phyloP scores from a whole-genome alignment of 805 yeast genomes.

The Blastobotrys attinorum region DNA sequence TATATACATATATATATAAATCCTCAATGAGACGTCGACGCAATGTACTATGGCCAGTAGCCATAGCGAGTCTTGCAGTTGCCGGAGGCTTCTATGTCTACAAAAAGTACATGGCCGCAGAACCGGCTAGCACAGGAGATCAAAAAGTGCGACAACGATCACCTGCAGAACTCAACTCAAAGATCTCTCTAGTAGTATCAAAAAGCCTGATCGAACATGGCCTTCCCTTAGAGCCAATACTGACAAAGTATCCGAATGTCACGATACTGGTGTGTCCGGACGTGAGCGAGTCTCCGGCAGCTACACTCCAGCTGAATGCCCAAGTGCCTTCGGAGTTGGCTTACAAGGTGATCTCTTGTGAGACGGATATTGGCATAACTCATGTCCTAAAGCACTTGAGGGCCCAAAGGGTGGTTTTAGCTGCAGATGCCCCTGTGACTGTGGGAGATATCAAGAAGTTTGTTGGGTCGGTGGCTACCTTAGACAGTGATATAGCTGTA shows the following conservation, averaged over 20 bases:
- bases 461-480: slow-evolving; percentile 11
- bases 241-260: slow-evolving; percentile 17
- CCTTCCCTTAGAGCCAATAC: slow-evolving; percentile 14
- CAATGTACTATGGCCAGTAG: slow-evolving; percentile 4
- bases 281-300: slow-evolving; percentile 11
- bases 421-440: slow-evolving; percentile 13
- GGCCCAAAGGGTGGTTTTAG: slow-evolving; percentile 27
- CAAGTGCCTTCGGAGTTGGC: slow-evolving; percentile 19
- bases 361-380: slow-evolving; percentile 42
- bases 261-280: slow-evolving; percentile 33
- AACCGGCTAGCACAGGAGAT: too few relatives aligned
- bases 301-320: slow-evolving; percentile 12
- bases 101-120: slow-evolving; percentile 1
- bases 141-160: too few relatives aligned
- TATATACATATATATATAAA: background rate
- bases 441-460: slow-evolving; percentile 10
- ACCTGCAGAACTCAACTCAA: too few relatives aligned
- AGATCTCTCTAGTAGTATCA: slow-evolving; percentile 13
- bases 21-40: background rate
- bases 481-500: slow-evolving; percentile 11
- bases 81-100: slow-evolving; percentile 7
- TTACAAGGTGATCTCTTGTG: slow-evolving; percentile 38
- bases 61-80: slow-evolving; percentile 4
- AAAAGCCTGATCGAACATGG: slow-evolving; percentile 12
- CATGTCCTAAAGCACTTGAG: slow-evolving; percentile 48